Conservation (phyloP, 768 basidiomycete species). For the Mycena galopus region DNA sequence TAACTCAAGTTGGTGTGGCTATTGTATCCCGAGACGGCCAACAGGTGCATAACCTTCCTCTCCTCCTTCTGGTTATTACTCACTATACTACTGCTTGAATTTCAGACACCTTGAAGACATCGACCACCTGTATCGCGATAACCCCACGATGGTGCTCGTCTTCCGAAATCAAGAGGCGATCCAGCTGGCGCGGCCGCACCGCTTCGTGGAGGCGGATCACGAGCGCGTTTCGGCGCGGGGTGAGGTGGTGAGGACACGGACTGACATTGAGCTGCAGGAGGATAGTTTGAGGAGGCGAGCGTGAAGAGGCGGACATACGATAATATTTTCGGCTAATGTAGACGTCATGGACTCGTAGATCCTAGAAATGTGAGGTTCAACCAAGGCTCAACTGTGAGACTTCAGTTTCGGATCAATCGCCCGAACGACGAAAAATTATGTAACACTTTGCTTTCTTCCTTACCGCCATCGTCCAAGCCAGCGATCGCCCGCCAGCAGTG, state of each 20-base stretch:
- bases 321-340: background rate
- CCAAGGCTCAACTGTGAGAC: too few relatives aligned
- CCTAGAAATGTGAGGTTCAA: too few relatives aligned
- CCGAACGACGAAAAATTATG: too few relatives aligned
- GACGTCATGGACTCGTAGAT: background rate
- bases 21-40: constrained; percentile 64
- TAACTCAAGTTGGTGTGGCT: constrained; percentile 63
- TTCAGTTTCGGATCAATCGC: too few relatives aligned
- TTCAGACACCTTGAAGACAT: constrained; percentile 62
- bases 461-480: too few relatives aligned
- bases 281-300: constrained; percentile 24
- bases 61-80: background rate
- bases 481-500: too few relatives aligned
- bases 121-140: constrained; percentile 61
- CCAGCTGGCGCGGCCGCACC: constrained; percentile 57
- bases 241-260: background rate
- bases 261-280: constrained; percentile 10
- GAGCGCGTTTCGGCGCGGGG: constrained; percentile 9
- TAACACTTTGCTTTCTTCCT: too few relatives aligned
- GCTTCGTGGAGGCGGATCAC: constrained; percentile 55
- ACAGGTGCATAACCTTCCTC: constrained; percentile 34
- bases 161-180: constrained; percentile 58
- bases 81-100: background rate
- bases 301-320: too few relatives aligned
- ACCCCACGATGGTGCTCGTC: constrained; percentile 56